Base-by-base conservation (phyloP, 139 green algal genomes). In the Chlamydomonas asymmetrica region DNA sequence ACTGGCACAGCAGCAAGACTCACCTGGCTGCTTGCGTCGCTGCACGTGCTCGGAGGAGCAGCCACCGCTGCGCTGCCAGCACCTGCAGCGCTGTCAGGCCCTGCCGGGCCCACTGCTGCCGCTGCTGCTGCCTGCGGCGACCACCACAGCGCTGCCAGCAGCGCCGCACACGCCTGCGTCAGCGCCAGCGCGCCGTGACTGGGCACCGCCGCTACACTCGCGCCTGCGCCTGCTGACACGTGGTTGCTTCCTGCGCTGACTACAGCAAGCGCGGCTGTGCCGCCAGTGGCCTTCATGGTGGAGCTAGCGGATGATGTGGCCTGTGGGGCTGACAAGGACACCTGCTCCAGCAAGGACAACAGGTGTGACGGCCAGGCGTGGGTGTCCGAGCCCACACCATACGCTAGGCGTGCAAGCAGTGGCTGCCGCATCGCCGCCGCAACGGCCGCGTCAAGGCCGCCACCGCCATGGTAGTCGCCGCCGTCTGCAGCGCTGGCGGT, bases 101-200 rank as follows among this genome's bases (percentile, higher is more conserved):
- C n/a, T n/a, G n/a, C n/a, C n/a, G n/a, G n/a, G n/a, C n/a, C n/a
- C n/a, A n/a, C n/a, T n/a, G n/a, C n/a, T n/a, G n/a, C 32, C 10
- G 34, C 62, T 31, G 4, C 5, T 13, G n/a, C 27, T 68, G 62
- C 50, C 32, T 68, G 35, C 34, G 32, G 32, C 62, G 9, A 32
- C 34, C 38, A 8, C 75, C 75, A 81, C 38, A 81, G 61, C 1
- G 54, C 43, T 18, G 60, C 16, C 40, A 73, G 65, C 5, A 81
- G 57, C 25, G 3, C 41, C 1, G 66, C 63, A 18, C 62, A 71
- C 41, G 69, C 48, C 22, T 18, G 54, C 4, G 50, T 27, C 25
- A 82, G 52, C 63, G 69, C 78, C 40, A 78, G 57, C 7, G 78
- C 76, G 13, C 62, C 63, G 57, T 78, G 39, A 13, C 32, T 20